phyloP scores from a whole-genome alignment of 1,139 yeast species.

The Suhomyces yuchorum region DNA sequence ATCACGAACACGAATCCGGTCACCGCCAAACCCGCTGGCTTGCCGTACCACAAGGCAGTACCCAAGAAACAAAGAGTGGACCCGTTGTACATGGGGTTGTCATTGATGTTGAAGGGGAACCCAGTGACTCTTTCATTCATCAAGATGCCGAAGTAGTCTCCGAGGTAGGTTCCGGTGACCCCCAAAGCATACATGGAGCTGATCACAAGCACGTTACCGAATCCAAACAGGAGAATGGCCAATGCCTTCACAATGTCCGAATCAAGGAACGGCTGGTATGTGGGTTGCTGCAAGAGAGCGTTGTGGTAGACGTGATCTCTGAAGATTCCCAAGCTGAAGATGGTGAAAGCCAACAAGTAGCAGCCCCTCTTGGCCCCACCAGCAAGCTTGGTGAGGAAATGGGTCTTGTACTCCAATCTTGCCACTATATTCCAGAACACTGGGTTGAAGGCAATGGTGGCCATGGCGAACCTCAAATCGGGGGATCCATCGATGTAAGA shows the following conservation, averaged over 20 bases:
- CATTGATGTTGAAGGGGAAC: slow-evolving; percentile 87
- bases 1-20: slow-evolving; percentile 73
- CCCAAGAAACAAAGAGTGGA: slow-evolving; percentile 88
- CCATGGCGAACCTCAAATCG: slow-evolving; percentile 42
- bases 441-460: slow-evolving; percentile 84
- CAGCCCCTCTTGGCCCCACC: slow-evolving; percentile 80
- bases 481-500: slow-evolving; percentile 28
- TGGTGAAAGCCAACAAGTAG: slow-evolving; percentile 76
- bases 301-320: slow-evolving; percentile 77
- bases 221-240: slow-evolving; percentile 47
- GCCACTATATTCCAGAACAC: slow-evolving; percentile 95
- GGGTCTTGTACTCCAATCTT: slow-evolving; percentile 76
- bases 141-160: slow-evolving; percentile 95
- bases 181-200: slow-evolving; percentile 94
- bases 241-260: slow-evolving; percentile 35
- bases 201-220: slow-evolving; percentile 79
- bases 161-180: slow-evolving; percentile 92
- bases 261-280: slow-evolving; percentile 52
- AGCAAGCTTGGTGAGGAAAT: slow-evolving; percentile 69
- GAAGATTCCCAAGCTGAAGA: slow-evolving; percentile 78
- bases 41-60: slow-evolving; percentile 83
- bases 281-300: slow-evolving; percentile 55
- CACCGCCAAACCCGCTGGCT: slow-evolving; percentile 82
- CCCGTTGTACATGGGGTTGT: slow-evolving; percentile 97
- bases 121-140: slow-evolving; percentile 90